These are phyloP conservation scores for Botrytis tulipae DNA, from an alignment of 2,329 filamentous ascomycete species.

Conservation along the genomic window DNA sequence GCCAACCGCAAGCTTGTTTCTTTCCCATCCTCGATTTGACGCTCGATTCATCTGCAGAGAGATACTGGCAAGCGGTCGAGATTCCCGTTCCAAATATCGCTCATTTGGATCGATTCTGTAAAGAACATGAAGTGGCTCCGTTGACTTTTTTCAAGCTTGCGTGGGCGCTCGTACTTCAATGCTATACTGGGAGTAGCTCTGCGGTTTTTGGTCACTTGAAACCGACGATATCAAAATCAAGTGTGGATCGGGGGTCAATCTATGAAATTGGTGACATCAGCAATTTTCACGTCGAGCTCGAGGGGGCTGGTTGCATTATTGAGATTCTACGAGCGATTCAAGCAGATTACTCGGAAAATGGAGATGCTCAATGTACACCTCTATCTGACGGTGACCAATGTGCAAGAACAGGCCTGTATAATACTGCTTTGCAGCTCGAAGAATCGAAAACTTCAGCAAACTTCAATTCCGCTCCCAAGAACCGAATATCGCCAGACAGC, in stretches of 20 bases:
- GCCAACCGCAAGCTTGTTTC: conserved; percentile 6
- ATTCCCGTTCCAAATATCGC: not conserved
- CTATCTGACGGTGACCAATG: not conserved
- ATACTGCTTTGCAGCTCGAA: conserved; percentile 10
- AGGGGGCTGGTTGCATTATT: not conserved
- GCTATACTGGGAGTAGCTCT: conserved; percentile 39
- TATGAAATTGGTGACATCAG: not conserved
- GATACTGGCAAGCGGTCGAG: conserved; percentile 12
- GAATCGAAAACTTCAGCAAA: not conserved
- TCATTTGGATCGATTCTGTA: not conserved
- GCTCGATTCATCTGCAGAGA: not conserved
- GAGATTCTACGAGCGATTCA: not conserved
- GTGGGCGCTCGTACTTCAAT: conserved; percentile 44
- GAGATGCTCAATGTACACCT: not conserved
- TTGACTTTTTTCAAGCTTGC: conserved; percentile 26
- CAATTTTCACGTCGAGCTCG: conserved; percentile 2
- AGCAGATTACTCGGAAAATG: not conserved
- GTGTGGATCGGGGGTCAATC: not conserved
- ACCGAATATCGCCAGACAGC: not conserved
- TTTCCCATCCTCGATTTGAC: conserved; percentile 9
- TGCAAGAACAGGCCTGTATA: not conserved
- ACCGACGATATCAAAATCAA: conserved; percentile 25
- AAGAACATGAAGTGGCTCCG: not conserved
- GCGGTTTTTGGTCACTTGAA: conserved; percentile 45
- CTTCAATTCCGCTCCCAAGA: not conserved